Evolutionary conservation across 495 filamentous ascomycete species (phyloP).

Genomic region (Ramalina peruviana): DNA sequence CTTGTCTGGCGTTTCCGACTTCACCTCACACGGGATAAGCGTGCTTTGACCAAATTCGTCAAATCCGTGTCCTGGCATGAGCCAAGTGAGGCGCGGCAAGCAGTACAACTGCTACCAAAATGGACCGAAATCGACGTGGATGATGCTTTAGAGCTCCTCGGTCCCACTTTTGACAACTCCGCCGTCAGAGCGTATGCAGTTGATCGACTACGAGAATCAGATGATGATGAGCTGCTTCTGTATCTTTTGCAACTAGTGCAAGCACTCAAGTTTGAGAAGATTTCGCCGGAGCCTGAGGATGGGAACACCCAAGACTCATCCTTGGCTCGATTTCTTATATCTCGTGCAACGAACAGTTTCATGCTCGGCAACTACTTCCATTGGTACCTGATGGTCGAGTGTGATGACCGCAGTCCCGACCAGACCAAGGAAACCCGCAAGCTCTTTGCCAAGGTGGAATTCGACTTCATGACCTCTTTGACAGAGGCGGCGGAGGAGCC

Average conservation of each 20-base stretch:
- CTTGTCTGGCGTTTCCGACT: conserved; percentile 94
- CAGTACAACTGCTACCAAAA: conserved; percentile 74
- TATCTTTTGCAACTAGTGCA: conserved; percentile 94
- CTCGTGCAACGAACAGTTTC: conserved; percentile 69
- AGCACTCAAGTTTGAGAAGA: conserved; percentile 88
- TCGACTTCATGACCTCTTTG: conserved; percentile 85
- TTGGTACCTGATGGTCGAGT: conserved; percentile 98
- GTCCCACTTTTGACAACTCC: conserved; percentile 78
- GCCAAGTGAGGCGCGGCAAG: conserved; percentile 70
- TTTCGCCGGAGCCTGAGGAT: conserved; percentile 40
- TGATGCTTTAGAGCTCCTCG: conserved; percentile 87
- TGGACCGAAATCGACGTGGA: conserved; percentile 98
- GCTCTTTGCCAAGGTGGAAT: conserved; percentile 82
- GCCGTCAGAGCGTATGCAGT: conserved; percentile 87
- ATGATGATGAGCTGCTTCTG: conserved; percentile 82
- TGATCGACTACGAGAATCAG: conserved; percentile 75
- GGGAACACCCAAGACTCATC: conserved; percentile 69
- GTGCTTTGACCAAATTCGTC: conserved; percentile 91
- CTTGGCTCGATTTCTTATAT: conserved; percentile 78
- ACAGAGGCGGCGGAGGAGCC: conserved; percentile 39
- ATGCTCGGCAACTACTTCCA: conserved; percentile 88
- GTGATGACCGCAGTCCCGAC: conserved; percentile 64
- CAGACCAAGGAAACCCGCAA: conserved; percentile 58
- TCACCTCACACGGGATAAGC: conserved; percentile 82
- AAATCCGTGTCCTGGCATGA: conserved; percentile 94